Percentiles rank a stretch among this genome's conserved stretches.
Conservation (phyloP, 192 early-diverging fungal genomes). For the Mortierella claussenii region DNA sequence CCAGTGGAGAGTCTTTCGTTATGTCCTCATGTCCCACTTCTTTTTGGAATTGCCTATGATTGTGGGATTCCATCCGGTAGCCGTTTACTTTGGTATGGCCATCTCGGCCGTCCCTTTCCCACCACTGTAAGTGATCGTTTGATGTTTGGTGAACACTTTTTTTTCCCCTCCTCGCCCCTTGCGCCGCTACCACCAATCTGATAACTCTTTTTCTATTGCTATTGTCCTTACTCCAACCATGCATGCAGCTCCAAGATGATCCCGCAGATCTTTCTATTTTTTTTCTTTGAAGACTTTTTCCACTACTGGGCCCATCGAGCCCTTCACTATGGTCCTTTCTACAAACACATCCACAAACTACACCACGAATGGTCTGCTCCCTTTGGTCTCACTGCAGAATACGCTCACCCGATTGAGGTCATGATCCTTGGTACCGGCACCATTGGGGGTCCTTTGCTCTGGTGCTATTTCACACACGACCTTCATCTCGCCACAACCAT, state of each 20-base stretch:
- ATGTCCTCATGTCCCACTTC: constrained; percentile 82
- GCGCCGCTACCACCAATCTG: not conserved
- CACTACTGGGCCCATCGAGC: constrained; percentile 91
- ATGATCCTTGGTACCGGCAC: constrained; percentile 87
- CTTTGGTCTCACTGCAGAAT: constrained; percentile 89
- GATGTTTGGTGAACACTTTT: constrained; percentile 54
- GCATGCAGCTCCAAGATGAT: constrained; percentile 62
- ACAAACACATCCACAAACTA: constrained; percentile 92
- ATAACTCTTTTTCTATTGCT: not conserved
- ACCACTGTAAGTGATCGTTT: constrained; percentile 65
- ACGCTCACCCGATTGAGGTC: constrained; percentile 90
- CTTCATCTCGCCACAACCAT: constrained; percentile 86
- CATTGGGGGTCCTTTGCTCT: constrained; percentile 80
- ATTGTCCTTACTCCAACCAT: not conserved
- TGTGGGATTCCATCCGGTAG: constrained; percentile 86
- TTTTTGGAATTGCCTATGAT: constrained; percentile 89
- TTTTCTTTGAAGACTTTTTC: constrained; percentile 87
- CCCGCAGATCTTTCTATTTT: constrained; percentile 75
- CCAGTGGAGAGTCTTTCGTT: constrained; percentile 78
- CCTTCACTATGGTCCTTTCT: constrained; percentile 88
- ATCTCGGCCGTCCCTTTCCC: constrained; percentile 87
- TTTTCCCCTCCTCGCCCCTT: constrained; percentile 1
- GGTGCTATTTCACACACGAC: constrained; percentile 68
- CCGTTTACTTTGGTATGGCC: constrained; percentile 83
- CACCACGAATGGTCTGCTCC: constrained; percentile 93